phyloP scores from a whole-genome alignment of 2,329 filamentous ascomycete species.

The Graphilbum fragrans region DNA sequence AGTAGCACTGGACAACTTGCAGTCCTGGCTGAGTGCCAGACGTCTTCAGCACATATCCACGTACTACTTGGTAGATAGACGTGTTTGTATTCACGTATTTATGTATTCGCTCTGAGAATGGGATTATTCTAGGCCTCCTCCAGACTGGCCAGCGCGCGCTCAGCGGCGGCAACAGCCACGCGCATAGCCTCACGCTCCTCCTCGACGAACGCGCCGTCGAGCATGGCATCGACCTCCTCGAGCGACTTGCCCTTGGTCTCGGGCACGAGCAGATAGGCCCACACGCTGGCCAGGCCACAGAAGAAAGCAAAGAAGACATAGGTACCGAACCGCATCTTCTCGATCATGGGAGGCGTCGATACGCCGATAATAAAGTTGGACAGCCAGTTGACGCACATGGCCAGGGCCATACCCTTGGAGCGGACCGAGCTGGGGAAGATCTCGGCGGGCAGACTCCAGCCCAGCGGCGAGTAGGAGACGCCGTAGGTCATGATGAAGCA shows the following conservation, averaged over 20 bases:
- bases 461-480: not conserved
- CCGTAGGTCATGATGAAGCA: not conserved
- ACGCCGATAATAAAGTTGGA: slow-evolving; percentile 2
- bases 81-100: no score
- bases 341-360: not conserved
- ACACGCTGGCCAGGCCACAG: not conserved
- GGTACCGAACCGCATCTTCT: not conserved
- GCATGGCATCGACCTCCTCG: not conserved
- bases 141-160: no score
- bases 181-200: no score
- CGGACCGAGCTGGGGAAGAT: not conserved
- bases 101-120: no score
- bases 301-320: slow-evolving; percentile 4
- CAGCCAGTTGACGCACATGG: not conserved
- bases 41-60: no score
- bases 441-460: slow-evolving; percentile 1
- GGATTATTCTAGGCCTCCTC: no score
- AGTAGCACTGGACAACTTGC: no score
- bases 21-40: no score
- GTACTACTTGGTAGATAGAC: no score
- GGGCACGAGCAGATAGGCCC: slow-evolving; percentile 2
- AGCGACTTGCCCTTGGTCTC: slow-evolving; percentile 2
- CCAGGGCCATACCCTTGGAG: not conserved
- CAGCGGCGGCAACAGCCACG: no score
- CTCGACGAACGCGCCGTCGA: not conserved